A percentile compares a stretch with the other conserved stretches of the same genome.
Conservation (phyloP, 257 asterid genomes). For the Solanum acaule region DNA sequence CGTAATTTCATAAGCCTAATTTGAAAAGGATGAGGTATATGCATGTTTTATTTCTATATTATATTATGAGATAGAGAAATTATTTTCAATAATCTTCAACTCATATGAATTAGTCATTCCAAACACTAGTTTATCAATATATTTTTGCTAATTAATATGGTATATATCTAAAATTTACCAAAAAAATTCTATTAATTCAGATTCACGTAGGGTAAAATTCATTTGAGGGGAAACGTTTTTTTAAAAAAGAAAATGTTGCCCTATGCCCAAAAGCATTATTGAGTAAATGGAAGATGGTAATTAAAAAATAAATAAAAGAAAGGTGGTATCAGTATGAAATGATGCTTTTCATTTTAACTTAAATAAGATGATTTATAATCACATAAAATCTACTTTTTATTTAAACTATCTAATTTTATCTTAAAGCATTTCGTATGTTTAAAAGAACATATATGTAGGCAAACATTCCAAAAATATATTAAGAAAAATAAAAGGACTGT, state of each 20-base stretch:
- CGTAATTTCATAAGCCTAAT: not conserved
- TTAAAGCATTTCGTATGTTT: not conserved
- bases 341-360: not conserved
- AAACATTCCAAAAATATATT: not conserved
- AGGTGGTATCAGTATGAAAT: not conserved
- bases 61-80: not conserved
- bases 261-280: not conserved
- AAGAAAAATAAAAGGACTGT: not conserved
- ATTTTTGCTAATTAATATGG: not conserved
- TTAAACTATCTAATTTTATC: not conserved
- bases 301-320: not conserved
- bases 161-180: not conserved
- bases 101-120: not conserved
- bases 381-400: not conserved
- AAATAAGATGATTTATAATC: not conserved
- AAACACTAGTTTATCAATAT: not conserved
- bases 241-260: not conserved
- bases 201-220: not conserved
- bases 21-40: no score
- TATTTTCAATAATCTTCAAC: not conserved
- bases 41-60: not conserved
- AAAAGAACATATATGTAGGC: not conserved
- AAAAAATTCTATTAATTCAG: not conserved
- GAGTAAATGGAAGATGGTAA: not conserved
- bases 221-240: not conserved